Base-by-base conservation (phyloP, 305 asterid genomes). In the Petunia hybrid region DNA sequence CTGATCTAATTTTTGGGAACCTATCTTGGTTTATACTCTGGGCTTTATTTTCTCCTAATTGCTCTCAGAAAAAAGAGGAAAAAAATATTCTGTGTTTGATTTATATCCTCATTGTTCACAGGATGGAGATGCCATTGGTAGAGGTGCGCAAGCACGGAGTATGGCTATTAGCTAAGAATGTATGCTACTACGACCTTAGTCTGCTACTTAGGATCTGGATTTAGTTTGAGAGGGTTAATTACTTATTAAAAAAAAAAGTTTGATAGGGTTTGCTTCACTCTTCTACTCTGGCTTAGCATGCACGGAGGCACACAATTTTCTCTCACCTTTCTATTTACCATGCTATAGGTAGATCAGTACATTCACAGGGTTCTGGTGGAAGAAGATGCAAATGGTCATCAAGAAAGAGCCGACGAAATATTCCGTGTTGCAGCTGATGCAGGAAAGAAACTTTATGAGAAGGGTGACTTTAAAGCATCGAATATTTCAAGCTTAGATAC, bases 51-150 rank as follows among this genome's bases (percentile, higher is more conserved):
- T 74, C 64, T 74, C 64, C n/a, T 13, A 36, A 73, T 53, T 13
- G 38, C 36, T 14, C 78, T 53, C 43, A 14, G 3, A 22, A 12
- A 13, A 53, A 53, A 35, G 45, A 43, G 41, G 3, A 16, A 51
- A 73, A 31, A 4, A 3, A 53, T 73, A 2, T 76, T 78, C 79
- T 63, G 78, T 81, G 46, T 53, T 83, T 81, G 64, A 82, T 84
- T 41, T 69, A 62, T 82, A 74, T 88, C 78, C 77, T 82, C 71
- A 57, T 84, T 85, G 63, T 63, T 67, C 78, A 67, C 91, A 95
- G 99, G 87, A 96, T 96, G 99, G 99, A 96, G 89, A 96, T 96
- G 97, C 99, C 99, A 7, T 91, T 96, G 43, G 98, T 96, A 43
- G 95, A 96, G 85, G 97, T 94, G 82, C 90, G 89, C 64, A 91